Conservation (phyloP, 148 eudicot genomes). For the Vaccinium vitisidaea region DNA sequence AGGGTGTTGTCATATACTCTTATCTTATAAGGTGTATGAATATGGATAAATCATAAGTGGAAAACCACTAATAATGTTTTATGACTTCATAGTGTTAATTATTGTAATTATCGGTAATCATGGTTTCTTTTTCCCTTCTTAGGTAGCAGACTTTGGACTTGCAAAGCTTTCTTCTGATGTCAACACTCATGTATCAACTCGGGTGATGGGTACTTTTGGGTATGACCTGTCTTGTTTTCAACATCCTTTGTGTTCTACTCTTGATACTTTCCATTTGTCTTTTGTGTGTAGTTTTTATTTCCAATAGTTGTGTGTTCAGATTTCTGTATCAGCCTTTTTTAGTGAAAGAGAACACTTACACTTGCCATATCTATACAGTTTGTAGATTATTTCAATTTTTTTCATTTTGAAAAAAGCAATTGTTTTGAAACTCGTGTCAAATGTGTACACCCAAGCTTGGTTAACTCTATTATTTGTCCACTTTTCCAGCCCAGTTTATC, state of each 20-base stretch:
- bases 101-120: not conserved
- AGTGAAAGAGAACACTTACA: not conserved
- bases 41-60: not conserved
- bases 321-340: not conserved
- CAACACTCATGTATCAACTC: conserved; percentile 89
- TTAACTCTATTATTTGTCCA: not conserved
- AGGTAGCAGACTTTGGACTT: conserved; percentile 99
- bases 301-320: not conserved
- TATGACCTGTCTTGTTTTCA: conserved; percentile 28
- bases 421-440: not conserved
- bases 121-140: conserved; percentile 20
- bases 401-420: not conserved
- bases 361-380: not conserved
- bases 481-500: not conserved
- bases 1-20: not conserved
- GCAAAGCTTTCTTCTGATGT: conserved; percentile 81
- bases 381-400: not conserved
- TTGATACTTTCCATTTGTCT: not conserved
- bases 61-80: not conserved
- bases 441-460: not conserved
- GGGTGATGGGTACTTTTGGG: conserved; percentile 99
- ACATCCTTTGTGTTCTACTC: not conserved
- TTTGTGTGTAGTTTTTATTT: not conserved
- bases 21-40: not conserved
- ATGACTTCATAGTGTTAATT: not conserved